Evolutionary conservation across 2,329 filamentous ascomycete species (phyloP), one percentile per base, ranked within the genome.

Genomic region (Ophiognomonia clavigignenti-juglandacearum): DNA sequence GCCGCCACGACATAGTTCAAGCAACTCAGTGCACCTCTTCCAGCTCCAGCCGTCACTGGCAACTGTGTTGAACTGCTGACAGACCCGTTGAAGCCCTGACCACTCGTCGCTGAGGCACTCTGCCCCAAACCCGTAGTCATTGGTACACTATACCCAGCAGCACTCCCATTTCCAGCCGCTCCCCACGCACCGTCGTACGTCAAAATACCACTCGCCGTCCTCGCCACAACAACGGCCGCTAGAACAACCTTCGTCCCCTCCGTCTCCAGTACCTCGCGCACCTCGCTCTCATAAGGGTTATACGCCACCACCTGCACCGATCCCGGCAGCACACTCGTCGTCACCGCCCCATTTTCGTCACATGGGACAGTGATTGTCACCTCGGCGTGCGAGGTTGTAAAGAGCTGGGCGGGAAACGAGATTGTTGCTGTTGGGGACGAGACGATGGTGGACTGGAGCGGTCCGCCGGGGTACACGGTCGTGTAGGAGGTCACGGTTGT

Each of bases 231-330:
- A 26, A 50, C 16, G 27, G 39, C 31, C 20, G 44, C 29, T 8
- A 50, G 38, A 10, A 47, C 13, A 4, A 26, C 43, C 8, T 29
- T 36, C 20, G 39, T 36, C 19, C 24, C 32, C 6, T 44, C 38
- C 18, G 8, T 6, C 24, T 37, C 35, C 22, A 9, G 16, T n/a
- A n/a, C n/a, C 37, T 29, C 16, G 11, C 24, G 32, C 9, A 14
- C 23, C 31, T 31, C 26, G 20, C 43, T 50, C 39, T 43, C 43
- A 32, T 39, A 34, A 32, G 48, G 48, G 39, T 50, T 50, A 16
- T 50, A n/a, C n/a, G n/a, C n/a, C n/a, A n/a, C n/a, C n/a, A n/a
- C n/a, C n/a, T n/a, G 41, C 39, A 43, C 37, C 14, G 41, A 42
- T n/a, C 7, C 13, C 22, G 43, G 41, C 23, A 20, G 23, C 23